Evolutionary conservation across 352 stramenopile species (phyloP).

Genomic region (Phytopythium helicoides): DNA sequence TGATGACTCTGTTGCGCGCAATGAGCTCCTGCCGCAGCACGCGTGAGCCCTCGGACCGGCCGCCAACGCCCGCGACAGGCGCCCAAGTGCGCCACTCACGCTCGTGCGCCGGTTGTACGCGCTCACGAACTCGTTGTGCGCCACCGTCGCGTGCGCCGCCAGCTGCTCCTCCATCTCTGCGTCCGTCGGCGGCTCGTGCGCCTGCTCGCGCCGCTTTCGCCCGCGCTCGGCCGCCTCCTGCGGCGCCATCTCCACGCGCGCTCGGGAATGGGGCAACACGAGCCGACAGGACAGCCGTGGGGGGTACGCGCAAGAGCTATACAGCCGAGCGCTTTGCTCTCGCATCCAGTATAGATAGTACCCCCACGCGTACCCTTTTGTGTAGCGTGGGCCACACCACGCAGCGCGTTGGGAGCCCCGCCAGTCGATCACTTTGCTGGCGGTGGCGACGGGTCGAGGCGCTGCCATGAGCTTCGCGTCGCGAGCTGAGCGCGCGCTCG

Average conservation of each 20-base stretch:
- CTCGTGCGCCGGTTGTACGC: conserved; percentile 52
- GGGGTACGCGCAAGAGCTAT: not conserved
- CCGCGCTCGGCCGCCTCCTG: not conserved
- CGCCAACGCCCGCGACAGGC: too few relatives aligned
- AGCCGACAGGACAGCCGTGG: too few relatives aligned
- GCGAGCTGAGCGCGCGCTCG: conserved; percentile 70
- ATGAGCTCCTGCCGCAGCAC: conserved; percentile 57
- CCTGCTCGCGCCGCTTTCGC: not conserved
- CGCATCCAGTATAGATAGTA: too few relatives aligned
- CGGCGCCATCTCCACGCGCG: not conserved
- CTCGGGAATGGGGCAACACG: too few relatives aligned
- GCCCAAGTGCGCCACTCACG: too few relatives aligned
- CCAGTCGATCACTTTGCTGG: not conserved
- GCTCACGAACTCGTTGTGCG: conserved; percentile 70
- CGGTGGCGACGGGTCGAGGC: not conserved
- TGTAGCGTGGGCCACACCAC: too few relatives aligned
- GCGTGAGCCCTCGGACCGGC: too few relatives aligned
- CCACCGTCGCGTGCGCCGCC: conserved; percentile 53
- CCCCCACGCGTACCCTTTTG: too few relatives aligned
- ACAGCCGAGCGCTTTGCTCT: not conserved
- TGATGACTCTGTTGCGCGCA: conserved; percentile 55
- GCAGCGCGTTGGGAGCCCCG: too few relatives aligned
- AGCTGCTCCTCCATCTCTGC: conserved; percentile 75
- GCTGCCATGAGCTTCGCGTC: conserved; percentile 40
- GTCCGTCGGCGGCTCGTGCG: conserved; percentile 15